Percentiles rank a stretch among this genome's conserved stretches.
Evolutionary conservation across 1,139 yeast genomes (phyloP).

Genomic region (Groenewaldozyma auringiensis): DNA sequence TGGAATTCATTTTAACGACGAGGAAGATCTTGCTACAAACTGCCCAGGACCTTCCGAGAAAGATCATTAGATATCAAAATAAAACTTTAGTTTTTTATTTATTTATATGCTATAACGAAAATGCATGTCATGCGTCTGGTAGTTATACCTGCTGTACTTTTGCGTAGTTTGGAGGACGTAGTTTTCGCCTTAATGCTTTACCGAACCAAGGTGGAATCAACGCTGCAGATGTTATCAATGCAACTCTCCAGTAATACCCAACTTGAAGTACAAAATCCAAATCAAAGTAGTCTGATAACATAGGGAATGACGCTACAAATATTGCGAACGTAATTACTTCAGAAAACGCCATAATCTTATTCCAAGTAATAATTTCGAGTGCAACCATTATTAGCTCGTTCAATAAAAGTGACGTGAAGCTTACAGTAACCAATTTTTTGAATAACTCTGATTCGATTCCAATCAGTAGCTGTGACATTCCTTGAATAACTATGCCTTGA

Average conservation of each 20-base stretch:
- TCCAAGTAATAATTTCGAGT: conserved; percentile 87
- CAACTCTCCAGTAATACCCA: conserved; percentile 60
- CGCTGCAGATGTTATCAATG: conserved; percentile 58
- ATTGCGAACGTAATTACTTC: conserved; percentile 62
- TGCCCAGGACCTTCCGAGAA: conserved; percentile 43
- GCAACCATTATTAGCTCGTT: conserved; percentile 94
- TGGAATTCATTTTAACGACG: conserved; percentile 35
- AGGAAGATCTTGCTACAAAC: conserved; percentile 32
- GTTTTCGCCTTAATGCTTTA: conserved; percentile 60
- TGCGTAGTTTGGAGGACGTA: conserved; percentile 96
- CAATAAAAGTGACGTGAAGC: conserved; percentile 70
- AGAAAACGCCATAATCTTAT: conserved; percentile 62
- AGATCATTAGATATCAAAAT: conserved; percentile 37
- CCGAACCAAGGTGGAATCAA: conserved; percentile 86
- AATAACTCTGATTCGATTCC: conserved; percentile 52
- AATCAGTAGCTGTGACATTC: conserved; percentile 67
- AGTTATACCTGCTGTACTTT: conserved; percentile 68
- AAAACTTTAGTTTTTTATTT: no score
- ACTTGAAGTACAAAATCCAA: conserved; percentile 49
- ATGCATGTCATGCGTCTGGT: not conserved
- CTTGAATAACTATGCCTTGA: conserved; percentile 77
- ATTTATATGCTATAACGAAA: not conserved
- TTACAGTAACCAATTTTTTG: conserved; percentile 71
- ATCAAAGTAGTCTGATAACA: conserved; percentile 77
- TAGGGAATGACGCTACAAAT: conserved; percentile 71